Base-by-base conservation (phyloP, 2,329 filamentous ascomycete species). In the Talaromyces sp. region DNA sequence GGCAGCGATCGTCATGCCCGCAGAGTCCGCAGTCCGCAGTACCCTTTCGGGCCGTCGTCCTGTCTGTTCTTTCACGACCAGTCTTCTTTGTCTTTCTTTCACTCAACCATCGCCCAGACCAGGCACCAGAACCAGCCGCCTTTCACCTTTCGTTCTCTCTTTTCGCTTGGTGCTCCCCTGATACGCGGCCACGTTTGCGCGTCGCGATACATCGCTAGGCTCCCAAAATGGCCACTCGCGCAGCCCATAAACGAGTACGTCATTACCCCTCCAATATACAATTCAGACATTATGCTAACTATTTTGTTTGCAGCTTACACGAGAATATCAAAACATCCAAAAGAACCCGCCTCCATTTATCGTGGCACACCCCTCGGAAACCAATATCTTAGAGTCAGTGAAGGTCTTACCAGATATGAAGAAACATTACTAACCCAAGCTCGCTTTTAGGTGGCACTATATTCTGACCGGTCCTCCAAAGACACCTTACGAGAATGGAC, bases 381-480 rank as follows among this genome's bases (percentile, higher is more conserved):
- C 85, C 48, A 96, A 96, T 74, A 96, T 96, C 65, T 84, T 97
- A 54, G 92, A 97, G 88, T 91, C 77, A 62, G 84, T 75, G n/a
- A 7, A 17, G 14, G 17, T 38, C n/a, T 51, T 29, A 43, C 32
- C 31, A 50, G 21, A 24, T 4, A 31, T 35, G 41, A 8, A 50
- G 52, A 35, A n/a, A 6, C 17, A 17, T 11, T 9, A 29, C 27
- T 52, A 52, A 52, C 48, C 19, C n/a, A 11, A 10, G 12, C 3
- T n/a, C 35, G 46, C 26, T 11, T 51, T n/a, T 69, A 90, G 88
- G 78, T 96, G 91, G 91, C 91, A 96, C 78, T 96, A 95, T 79
- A 90, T 97, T 71, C 89, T 97, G 66, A 97, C 92, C 41, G 94
- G 94, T 1, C 93, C 94, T 35, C 92, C 95, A 63, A 86, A 92